Conservation (phyloP, 805 yeast genomes). For the Pichia scutulata region DNA sequence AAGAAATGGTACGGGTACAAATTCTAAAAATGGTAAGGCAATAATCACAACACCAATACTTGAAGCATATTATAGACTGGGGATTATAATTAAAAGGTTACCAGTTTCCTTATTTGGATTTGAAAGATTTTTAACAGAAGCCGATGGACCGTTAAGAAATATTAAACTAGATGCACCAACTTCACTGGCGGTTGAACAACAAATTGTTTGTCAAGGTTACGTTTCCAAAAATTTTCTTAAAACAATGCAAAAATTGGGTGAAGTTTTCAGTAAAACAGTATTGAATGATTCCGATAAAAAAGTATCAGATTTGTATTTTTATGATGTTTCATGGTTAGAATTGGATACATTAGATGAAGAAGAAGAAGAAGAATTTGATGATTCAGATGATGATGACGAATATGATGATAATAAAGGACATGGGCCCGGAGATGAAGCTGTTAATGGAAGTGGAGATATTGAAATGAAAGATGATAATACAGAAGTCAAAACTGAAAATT, state of each 20-base stretch:
- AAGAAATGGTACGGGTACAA: constrained; percentile 1
- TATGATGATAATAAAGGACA: background rate
- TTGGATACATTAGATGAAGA: constrained; percentile 20
- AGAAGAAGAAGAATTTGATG: background rate
- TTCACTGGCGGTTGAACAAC: constrained; percentile 50
- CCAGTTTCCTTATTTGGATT: constrained; percentile 50
- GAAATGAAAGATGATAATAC: background rate
- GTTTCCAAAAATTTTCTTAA: constrained; percentile 36
- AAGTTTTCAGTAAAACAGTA: constrained; percentile 35
- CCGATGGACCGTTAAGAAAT: constrained; percentile 35
- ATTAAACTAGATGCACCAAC: constrained; percentile 33
- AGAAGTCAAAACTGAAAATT: background rate
- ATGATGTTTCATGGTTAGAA: constrained; percentile 61
- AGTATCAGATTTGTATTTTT: constrained; percentile 49
- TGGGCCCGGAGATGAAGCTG: background rate
- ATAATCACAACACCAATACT: constrained; percentile 36
- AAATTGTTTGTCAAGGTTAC: constrained; percentile 52
- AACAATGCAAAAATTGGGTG: constrained; percentile 37
- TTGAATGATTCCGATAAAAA: constrained; percentile 37
- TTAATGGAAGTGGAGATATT: background rate
- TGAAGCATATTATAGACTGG: constrained; percentile 44
- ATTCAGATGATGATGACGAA: background rate
- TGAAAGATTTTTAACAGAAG: constrained; percentile 55
- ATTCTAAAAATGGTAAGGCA: constrained; percentile 11
- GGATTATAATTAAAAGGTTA: constrained; percentile 39